Evolutionary conservation across 768 basidiomycete species (phyloP), one percentile per base, ranked within the genome.

Genomic region (Termitomyces sp.): DNA sequence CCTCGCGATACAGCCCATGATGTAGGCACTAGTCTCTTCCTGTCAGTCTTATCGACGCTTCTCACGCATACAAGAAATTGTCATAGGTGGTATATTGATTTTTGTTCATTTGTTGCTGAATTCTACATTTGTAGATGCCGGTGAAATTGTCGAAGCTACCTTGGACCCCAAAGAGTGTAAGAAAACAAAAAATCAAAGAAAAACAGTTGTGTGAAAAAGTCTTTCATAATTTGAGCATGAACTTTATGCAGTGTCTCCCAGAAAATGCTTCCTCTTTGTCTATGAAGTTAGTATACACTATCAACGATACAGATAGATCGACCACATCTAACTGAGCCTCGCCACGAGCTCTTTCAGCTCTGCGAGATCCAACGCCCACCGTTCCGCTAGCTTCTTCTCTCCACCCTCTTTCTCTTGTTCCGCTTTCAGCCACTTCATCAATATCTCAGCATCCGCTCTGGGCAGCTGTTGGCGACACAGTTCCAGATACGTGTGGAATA

Each of bases 1-100:
- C 87, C 76, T 47, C 76, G 74, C 32, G 68, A 72, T 33, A 76
- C 75, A 22, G 74, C 74, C 59, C 72, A 76, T 52, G 84, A 80
- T 52, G 67, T 72, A 32, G 87, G 87, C n/a, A 65, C 74, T 7
- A 87, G 87, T 0, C 86, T 87, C 13, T 76, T 77, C 24, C 63
- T 88, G 82, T 84, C 60, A 60, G 81, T 66, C 5, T 30, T n/a
- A 20, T 4, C 13, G 3, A 20, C n/a, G 45, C 58, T 48, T 52
- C 40, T 35, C 33, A 14, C n/a, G 38, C n/a, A n/a, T 62, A 26
- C 26, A 26, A 4, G 4, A 26, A 4, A 26, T 26, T 26, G 26
- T 26, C 26, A 26, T 26, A 26, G 4, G 26, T 26, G 26, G 26
- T 26, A 26, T 26, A 26, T 26, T 26, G 26, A 26, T 26, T 26